Evolutionary conservation across 208 protist species (phyloP).

Genomic region (Leishmania arabica): DNA sequence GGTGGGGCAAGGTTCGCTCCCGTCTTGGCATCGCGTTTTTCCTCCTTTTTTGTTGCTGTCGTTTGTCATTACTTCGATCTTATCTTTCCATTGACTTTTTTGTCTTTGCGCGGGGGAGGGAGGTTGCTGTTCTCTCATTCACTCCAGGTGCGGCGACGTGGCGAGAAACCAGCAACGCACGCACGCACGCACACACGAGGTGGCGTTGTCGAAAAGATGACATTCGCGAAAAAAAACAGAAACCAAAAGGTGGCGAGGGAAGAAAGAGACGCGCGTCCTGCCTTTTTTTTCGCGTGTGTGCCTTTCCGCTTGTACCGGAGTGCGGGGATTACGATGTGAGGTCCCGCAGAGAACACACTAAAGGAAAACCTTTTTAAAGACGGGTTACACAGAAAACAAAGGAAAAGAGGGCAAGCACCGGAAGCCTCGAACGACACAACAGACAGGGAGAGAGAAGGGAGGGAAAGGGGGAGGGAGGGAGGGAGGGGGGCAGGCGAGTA

Average conservation of each 20-base stretch:
- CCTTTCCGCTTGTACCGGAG: not conserved
- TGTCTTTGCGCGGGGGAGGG: not conserved
- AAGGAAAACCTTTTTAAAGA: not conserved
- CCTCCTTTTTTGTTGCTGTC: constrained; percentile 8
- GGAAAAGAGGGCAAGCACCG: not conserved
- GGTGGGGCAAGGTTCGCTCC: constrained; percentile 46
- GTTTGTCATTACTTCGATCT: not conserved
- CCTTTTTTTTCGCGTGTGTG: not conserved
- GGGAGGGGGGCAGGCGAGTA: not conserved
- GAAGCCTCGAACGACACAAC: not conserved
- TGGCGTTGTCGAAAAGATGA: not conserved
- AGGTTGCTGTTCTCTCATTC: constrained; percentile 4
- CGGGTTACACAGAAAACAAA: not conserved
- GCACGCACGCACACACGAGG: not conserved
- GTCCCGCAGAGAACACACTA: not conserved
- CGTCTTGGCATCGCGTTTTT: not conserved
- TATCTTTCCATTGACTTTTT: constrained; percentile 36
- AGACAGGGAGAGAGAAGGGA: not conserved
- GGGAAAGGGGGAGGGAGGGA: too few species aligned
- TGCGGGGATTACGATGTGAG: not conserved
- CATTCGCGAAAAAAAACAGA: not conserved
- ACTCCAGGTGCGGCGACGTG: not conserved
- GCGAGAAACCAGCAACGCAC: not conserved
- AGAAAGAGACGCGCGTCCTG: not conserved
- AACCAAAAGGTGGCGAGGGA: too few species aligned